Conservation (phyloP, 2,329 filamentous ascomycete species). For the Fusarium proliferatum region DNA sequence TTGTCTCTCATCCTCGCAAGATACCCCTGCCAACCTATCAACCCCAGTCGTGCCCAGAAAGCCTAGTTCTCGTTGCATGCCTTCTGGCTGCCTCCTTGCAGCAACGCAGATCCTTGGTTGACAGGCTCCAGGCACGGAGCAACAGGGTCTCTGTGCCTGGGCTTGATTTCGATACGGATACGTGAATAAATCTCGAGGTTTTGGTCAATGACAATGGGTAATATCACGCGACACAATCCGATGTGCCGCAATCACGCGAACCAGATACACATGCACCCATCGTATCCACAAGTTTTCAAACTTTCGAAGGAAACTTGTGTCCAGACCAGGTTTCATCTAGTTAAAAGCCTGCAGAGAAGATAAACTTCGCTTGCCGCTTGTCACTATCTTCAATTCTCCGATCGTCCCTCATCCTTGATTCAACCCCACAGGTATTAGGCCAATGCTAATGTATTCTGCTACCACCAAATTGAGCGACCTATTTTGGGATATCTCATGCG, state of each 20-base stretch:
- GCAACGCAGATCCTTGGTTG: slow-evolving; percentile 15
- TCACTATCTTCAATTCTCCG: slow-evolving; percentile 5
- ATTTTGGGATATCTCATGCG: neutral
- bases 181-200: slow-evolving; percentile 7
- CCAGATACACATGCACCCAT: neutral
- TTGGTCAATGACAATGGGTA: slow-evolving; percentile 9
- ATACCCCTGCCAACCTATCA: slow-evolving; percentile 13
- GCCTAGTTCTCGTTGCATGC: slow-evolving; percentile 14
- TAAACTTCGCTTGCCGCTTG: neutral
- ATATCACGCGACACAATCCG: slow-evolving; percentile 34
- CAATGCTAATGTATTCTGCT: neutral
- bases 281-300: neutral
- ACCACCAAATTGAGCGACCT: neutral
- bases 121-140: slow-evolving; percentile 13
- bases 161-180: slow-evolving; percentile 20
- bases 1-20: slow-evolving; percentile 9
- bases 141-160: slow-evolving; percentile 1
- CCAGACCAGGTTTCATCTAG: neutral
- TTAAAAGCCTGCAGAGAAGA: neutral
- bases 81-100: slow-evolving; percentile 31
- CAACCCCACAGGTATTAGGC: neutral
- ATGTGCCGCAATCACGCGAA: slow-evolving; percentile 16
- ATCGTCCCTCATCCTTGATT: neutral
- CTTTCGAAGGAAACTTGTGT: neutral
- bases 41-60: slow-evolving; percentile 16